These are phyloP conservation scores for Nepenthes alata DNA, from an alignment of 179 eudicot genomes.

Conservation along the genomic window DNA sequence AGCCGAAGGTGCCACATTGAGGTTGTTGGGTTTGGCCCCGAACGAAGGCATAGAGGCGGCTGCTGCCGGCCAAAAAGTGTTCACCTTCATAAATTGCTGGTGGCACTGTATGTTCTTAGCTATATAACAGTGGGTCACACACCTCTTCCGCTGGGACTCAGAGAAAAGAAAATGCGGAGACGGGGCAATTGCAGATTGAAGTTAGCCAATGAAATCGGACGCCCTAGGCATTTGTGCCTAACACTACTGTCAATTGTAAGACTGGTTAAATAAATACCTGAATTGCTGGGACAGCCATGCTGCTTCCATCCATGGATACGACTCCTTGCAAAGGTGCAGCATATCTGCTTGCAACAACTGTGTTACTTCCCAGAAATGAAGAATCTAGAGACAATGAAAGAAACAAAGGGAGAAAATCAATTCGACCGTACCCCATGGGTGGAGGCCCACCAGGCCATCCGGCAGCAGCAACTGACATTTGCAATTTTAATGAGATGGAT, in stretches of 20 bases:
- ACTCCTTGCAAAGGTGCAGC: constrained; percentile 97
- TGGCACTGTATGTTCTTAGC: constrained; percentile 53
- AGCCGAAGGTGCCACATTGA: constrained; percentile 49
- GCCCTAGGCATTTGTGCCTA: neutral
- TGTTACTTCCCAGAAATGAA: constrained; percentile 4
- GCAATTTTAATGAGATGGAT: constrained; percentile 54
- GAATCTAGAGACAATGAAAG: neutral
- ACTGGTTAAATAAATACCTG: constrained; percentile 32
- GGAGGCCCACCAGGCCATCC: constrained; percentile 89
- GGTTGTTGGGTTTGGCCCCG: constrained; percentile 53
- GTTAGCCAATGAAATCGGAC: no score
- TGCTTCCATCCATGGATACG: constrained; percentile 74
- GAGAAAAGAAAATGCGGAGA: constrained; percentile 35
- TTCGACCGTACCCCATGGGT: constrained; percentile 62
- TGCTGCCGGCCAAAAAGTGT: constrained; percentile 29
- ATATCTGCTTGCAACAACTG: constrained; percentile 42
- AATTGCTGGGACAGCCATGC: constrained; percentile 54
- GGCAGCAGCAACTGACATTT: constrained; percentile 58
- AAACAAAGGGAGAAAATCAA: no score
- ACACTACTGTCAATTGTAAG: neutral
- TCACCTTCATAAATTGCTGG: constrained; percentile 56
- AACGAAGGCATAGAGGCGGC: constrained; percentile 49
- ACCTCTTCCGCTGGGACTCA: constrained; percentile 70
- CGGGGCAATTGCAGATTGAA: constrained; percentile 10
- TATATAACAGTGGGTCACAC: constrained; percentile 78